A percentile compares a stretch with the other conserved stretches of the same genome.
Conservation (phyloP, 176 grass and related monocot species). For the Leersia perrieri region DNA sequence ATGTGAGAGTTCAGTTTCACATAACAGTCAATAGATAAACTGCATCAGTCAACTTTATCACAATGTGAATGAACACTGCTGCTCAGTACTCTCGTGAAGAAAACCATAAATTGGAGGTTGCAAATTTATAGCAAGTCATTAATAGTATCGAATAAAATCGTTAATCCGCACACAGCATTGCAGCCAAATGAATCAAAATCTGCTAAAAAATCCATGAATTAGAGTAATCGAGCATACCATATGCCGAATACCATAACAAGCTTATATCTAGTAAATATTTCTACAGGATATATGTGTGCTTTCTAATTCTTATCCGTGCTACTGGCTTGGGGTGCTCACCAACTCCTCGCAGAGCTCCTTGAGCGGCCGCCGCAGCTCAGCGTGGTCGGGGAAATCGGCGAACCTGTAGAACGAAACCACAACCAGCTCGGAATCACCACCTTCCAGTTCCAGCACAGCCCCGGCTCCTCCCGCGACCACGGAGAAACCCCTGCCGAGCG, state of each 20-base stretch:
- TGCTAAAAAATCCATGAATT: not conserved
- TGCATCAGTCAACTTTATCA: not conserved
- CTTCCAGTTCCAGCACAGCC: not conserved
- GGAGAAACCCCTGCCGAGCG: conserved; percentile 32
- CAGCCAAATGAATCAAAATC: not conserved
- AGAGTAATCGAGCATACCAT: not conserved
- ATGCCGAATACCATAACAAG: not conserved
- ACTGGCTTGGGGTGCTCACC: conserved; percentile 34
- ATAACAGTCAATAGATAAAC: not conserved
- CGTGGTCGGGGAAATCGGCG: conserved; percentile 77
- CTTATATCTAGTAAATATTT: not conserved
- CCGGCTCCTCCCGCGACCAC: not conserved
- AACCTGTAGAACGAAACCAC: conserved; percentile 92
- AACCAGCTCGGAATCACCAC: conserved; percentile 31
- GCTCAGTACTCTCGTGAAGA: not conserved
- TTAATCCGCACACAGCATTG: not conserved
- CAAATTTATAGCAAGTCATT: not conserved
- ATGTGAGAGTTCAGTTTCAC: conserved; percentile 24
- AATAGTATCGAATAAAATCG: not conserved
- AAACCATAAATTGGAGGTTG: not conserved
- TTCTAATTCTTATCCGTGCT: not conserved
- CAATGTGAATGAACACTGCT: conserved; percentile 7
- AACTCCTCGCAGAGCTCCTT: conserved; percentile 83
- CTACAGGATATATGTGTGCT: not conserved
- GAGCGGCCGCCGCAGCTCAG: conserved; percentile 54